These are phyloP conservation scores for Pneumocystis wakefieldiae DNA, from an alignment of 1,139 yeast genomes.

Conservation along the genomic window DNA sequence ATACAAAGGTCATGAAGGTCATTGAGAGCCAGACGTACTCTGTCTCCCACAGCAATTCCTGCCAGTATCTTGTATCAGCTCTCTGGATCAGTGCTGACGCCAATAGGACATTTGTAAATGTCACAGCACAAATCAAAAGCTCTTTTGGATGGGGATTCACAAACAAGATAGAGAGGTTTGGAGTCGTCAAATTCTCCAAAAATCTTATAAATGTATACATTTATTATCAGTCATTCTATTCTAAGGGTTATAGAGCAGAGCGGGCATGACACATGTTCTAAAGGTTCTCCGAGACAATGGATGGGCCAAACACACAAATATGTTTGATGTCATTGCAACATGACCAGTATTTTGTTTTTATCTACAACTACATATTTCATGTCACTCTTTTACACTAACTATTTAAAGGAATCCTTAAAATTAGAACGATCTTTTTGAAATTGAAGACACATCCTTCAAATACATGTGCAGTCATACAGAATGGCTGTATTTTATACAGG, in stretches of 20 bases:
- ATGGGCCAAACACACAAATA: background rate
- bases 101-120: background rate
- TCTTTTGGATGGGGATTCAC: background rate
- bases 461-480: too few species aligned
- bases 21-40: conserved; percentile 50
- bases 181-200: background rate
- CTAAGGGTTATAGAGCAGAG: background rate
- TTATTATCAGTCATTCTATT: background rate
- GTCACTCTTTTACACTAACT: background rate
- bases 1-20: conserved; percentile 59
- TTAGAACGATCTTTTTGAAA: background rate
- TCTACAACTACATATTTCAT: background rate
- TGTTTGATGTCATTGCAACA: too few species aligned
- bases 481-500: too few species aligned
- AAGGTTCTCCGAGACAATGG: conserved; percentile 1
- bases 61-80: background rate
- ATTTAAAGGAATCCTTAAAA: background rate
- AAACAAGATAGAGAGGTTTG: background rate
- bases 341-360: background rate
- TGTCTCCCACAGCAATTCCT: background rate
- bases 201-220: background rate
- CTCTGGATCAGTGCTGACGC: background rate
- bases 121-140: background rate
- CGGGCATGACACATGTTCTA: background rate
- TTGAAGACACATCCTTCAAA: background rate